Conservation (phyloP, 176 grass and related monocot genomes). For the Lolium multiflorum region DNA sequence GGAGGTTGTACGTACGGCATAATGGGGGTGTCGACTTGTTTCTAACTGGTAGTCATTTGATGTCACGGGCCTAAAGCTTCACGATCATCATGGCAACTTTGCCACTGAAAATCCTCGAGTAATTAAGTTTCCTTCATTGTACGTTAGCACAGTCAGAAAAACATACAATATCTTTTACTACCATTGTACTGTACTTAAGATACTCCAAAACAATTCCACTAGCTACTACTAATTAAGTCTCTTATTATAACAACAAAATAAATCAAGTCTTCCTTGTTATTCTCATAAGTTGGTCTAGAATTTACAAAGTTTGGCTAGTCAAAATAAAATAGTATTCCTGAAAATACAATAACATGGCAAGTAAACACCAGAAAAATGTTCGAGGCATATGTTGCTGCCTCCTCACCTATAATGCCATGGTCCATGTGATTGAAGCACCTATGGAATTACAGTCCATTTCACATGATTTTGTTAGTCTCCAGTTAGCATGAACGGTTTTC, state of each 20-base stretch:
- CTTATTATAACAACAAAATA: neutral
- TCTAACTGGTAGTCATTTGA: conserved; percentile 24
- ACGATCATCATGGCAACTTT: conserved; percentile 19
- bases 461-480: neutral
- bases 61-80: conserved; percentile 21
- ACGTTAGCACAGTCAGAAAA: neutral
- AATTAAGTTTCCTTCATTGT: neutral
- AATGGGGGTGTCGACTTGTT: conserved; percentile 31
- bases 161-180: neutral
- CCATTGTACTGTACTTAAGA: neutral
- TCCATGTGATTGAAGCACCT: neutral
- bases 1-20: conserved; percentile 25
- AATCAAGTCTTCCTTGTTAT: neutral
- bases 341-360: neutral
- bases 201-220: neutral
- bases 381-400: neutral
- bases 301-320: neutral
- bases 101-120: neutral
- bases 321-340: neutral
- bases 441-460: neutral
- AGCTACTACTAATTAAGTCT: neutral
- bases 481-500: neutral
- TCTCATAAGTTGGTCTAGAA: neutral
- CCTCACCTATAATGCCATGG: neutral
- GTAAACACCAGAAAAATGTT: neutral